A percentile compares a stretch with the other conserved stretches of the same genome.
Evolutionary conservation across 2,329 filamentous ascomycete genomes (phyloP).

Genomic region (Trichoderma afroharzianum): DNA sequence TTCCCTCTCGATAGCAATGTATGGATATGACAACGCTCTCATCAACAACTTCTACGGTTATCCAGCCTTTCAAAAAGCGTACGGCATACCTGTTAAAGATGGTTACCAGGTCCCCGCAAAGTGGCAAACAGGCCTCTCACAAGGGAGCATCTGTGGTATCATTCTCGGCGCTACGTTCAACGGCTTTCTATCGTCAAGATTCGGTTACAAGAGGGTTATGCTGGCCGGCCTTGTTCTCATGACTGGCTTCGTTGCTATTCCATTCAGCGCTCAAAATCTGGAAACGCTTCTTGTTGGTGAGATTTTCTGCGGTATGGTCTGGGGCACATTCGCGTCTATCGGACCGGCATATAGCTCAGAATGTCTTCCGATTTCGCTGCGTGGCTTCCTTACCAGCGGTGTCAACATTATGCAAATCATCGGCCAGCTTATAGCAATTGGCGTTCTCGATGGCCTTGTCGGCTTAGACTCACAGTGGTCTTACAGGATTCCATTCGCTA

Average conservation of each 20-base stretch:
- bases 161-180: not conserved
- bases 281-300: constrained; percentile 40
- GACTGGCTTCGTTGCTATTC: constrained; percentile 43
- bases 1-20: constrained; percentile 35
- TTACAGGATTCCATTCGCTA: constrained; percentile 45
- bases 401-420: constrained; percentile 46
- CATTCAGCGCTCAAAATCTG: constrained; percentile 42
- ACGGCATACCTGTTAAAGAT: constrained; percentile 28
- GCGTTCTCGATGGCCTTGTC: constrained; percentile 26
- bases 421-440: constrained; percentile 43
- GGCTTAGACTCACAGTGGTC: constrained; percentile 38
- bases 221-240: constrained; percentile 29
- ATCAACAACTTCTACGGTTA: constrained; percentile 38
- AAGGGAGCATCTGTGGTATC: constrained; percentile 46
- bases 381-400: constrained; percentile 43
- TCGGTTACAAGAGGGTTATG: constrained; percentile 42
- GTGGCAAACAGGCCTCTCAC: constrained; percentile 49
- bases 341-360: constrained; percentile 47
- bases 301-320: constrained; percentile 44
- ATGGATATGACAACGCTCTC: constrained; percentile 38
- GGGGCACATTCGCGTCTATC: constrained; percentile 43
- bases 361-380: constrained; percentile 35
- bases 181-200: constrained; percentile 32
- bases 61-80: constrained; percentile 21
- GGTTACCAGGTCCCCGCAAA: constrained; percentile 34